Base-by-base conservation (phyloP, 225 moss, liverwort and hornwort species). In the Physcomitrellopsis africana region DNA sequence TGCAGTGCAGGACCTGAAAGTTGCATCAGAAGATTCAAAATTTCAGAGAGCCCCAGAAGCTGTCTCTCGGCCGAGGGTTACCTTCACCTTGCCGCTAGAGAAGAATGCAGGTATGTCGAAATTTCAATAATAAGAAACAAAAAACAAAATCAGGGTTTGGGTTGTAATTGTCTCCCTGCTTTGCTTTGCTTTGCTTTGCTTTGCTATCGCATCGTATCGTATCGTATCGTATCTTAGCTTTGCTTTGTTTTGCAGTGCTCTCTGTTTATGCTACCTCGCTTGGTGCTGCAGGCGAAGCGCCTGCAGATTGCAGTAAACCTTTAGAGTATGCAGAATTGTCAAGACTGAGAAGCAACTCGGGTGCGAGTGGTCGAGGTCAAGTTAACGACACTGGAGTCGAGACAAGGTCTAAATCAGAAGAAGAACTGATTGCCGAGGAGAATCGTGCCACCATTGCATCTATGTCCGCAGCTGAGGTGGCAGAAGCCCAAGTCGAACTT, bases 381-480 rank as follows among this genome's bases (percentile, higher is more conserved):
- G 76, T 77, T 11, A 63, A 52, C 72, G 67, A 76, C 17, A 82
- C 86, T 41, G 83, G 84, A 47, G 74, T 86, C 48, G 84, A 84
- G 72, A 77, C 79, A 63, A 72, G 76, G 67, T 55, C 80, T 55
- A 83, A 43, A 51, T 45, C 77, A 29, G 75, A 80, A 62, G 69
- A 65, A 48, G 80, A 79, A 54, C 69, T 85, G 24, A 99, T 99
- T 53, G 92, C 95, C 67, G 75, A 83, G 59, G 90, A 95, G 75
- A 95, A 86, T 70, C 89, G 90, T 76, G 77, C 81, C 7, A 59
- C 89, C 15, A 67, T 99, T 76, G 84, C 87, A 49, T 80, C 87
- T 56, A 99, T 99, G 99, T 89, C 93, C 41, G 71, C 88, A 62
- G 59, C 84, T 43, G 92, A 95, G 64, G 81, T 99, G 61, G 92